These are phyloP conservation scores for Cichorium intybus DNA, from an alignment of 140 eudicot species.

Conservation along the genomic window DNA sequence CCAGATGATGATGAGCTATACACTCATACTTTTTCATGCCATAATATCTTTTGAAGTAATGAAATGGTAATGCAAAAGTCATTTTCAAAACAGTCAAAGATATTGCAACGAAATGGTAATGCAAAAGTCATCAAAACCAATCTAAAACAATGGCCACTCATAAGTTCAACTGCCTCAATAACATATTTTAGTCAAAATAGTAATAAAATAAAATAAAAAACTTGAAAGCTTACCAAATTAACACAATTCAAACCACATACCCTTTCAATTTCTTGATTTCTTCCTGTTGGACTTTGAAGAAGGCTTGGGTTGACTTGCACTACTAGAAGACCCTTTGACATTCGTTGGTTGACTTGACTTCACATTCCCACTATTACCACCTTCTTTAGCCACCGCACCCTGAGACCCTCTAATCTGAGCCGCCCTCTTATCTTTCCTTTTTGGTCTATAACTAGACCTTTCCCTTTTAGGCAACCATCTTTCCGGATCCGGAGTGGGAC, in stretches of 20 bases:
- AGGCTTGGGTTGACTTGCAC: constrained; percentile 50
- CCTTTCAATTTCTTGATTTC: constrained; percentile 71
- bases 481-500: constrained; percentile 91
- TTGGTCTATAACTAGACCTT: constrained; percentile 87
- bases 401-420: constrained; percentile 94
- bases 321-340: constrained; percentile 52
- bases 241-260: not conserved
- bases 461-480: constrained; percentile 94
- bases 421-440: constrained; percentile 83
- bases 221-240: not conserved
- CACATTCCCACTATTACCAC: constrained; percentile 20
- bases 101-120: constrained; percentile 2
- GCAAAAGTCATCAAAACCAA: constrained; percentile 6
- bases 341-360: constrained; percentile 54
- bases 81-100: not conserved
- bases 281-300: constrained; percentile 69
- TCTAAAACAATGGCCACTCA: not conserved
- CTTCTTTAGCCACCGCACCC: constrained; percentile 84
- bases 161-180: too few species aligned
- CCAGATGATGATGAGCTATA: too few species aligned
- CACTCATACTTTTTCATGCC: too few species aligned
- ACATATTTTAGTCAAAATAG: constrained; percentile 3
- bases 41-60: too few species aligned
- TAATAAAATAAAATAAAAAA: constrained; percentile 12
- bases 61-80: too few species aligned